Evolutionary conservation across 2,329 filamentous ascomycete genomes (phyloP).

Genomic region (Fusarium secorum): DNA sequence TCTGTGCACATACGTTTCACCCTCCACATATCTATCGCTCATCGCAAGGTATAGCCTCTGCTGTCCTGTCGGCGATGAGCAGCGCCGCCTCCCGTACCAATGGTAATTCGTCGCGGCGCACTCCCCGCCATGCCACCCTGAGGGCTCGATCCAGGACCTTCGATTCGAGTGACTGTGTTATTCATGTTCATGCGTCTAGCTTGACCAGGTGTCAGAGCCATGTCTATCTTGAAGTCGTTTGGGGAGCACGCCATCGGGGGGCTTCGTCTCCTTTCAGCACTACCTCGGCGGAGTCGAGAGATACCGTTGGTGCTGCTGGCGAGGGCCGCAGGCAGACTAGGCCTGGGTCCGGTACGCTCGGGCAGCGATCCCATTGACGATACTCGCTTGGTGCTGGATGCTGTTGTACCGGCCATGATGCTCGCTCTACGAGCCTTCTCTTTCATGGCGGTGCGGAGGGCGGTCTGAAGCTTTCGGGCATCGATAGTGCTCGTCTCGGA

Average conservation of each 20-base stretch:
- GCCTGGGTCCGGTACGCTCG: conserved; percentile 41
- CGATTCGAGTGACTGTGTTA: conserved; percentile 45
- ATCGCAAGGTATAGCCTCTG: conserved; percentile 44
- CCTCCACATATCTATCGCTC: conserved; percentile 26
- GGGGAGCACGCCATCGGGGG: conserved; percentile 64
- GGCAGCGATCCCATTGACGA: conserved; percentile 55
- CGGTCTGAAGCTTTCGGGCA: conserved; percentile 62
- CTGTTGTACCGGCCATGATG: conserved; percentile 46
- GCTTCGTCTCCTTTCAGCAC: conserved; percentile 59
- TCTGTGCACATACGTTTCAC: conserved; percentile 4
- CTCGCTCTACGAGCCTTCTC: conserved; percentile 54
- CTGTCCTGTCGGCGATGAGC: conserved; percentile 46
- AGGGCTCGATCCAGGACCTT: conserved; percentile 40
- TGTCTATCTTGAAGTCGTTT: conserved; percentile 49
- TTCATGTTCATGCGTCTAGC: conserved; percentile 66
- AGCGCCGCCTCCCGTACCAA: conserved; percentile 44
- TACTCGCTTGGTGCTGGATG: conserved; percentile 52
- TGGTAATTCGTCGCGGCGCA: conserved; percentile 49
- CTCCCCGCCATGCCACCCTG: conserved; percentile 34
- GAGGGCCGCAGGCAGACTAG: conserved; percentile 52
- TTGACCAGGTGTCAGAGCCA: conserved; percentile 61
- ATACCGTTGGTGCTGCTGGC: conserved; percentile 64
- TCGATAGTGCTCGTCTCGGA: conserved; percentile 62
- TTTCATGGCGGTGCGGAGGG: conserved; percentile 61
- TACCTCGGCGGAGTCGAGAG: conserved; percentile 60